Conservation (phyloP, 148 eudicot genomes). For the Cornus controversa region DNA sequence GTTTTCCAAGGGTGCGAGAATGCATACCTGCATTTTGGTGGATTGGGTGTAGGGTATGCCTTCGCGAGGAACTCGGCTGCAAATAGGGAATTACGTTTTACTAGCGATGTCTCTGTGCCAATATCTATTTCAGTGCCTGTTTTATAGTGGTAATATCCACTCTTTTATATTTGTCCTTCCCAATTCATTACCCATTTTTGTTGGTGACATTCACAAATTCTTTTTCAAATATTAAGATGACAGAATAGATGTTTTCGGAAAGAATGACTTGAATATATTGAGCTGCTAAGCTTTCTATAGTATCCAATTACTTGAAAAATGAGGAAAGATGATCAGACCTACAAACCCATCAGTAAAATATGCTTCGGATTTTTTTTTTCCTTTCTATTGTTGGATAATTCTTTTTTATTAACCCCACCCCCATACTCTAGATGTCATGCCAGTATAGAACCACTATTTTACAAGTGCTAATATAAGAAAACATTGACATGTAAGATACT, state of each 20-base stretch:
- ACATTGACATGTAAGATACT: too few relatives aligned
- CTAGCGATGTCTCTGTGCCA: conserved; percentile 46
- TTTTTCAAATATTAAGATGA: conserved; percentile 10
- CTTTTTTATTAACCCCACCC: too few relatives aligned
- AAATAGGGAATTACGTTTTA: conserved; percentile 46
- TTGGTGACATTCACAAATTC: conserved; percentile 12
- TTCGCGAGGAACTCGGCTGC: conserved; percentile 42
- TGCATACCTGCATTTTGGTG: conserved; percentile 46
- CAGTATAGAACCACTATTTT: too few relatives aligned
- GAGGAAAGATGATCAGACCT: not conserved
- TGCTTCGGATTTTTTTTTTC: not conserved
- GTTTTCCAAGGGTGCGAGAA: conserved; percentile 75
- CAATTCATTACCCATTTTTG: conserved; percentile 8
- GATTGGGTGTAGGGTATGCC: conserved; percentile 53
- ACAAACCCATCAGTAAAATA: too few relatives aligned
- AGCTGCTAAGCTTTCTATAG: not conserved
- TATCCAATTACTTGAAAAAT: not conserved
- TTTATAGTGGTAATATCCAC: too few relatives aligned
- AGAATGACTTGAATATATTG: not conserved
- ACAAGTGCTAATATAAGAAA: too few relatives aligned
- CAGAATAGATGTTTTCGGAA: not conserved
- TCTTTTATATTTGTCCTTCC: conserved; percentile 6
- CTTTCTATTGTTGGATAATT: not conserved
- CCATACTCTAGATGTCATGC: too few relatives aligned
- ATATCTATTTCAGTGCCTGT: conserved; percentile 63